These are phyloP conservation scores for Diplocarpon rosae DNA, from an alignment of 2,329 filamentous ascomycete species.

Conservation along the genomic window DNA sequence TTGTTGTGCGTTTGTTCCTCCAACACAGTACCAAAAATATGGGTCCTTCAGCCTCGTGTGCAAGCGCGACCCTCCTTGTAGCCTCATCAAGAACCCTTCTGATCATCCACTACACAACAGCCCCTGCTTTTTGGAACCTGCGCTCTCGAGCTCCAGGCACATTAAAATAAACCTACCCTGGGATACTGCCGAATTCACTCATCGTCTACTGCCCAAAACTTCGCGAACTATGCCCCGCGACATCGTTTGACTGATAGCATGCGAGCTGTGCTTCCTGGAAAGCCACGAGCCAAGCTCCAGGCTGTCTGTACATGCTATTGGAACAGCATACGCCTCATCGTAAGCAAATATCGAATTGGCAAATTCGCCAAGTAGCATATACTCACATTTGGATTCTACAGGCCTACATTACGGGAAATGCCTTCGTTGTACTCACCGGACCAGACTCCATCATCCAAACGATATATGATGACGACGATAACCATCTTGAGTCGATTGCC, in stretches of 20 bases:
- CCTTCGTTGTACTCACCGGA: constrained; percentile 71
- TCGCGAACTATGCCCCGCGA: constrained; percentile 7
- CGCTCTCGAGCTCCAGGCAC: neutral
- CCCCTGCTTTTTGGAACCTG: neutral
- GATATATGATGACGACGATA: constrained; percentile 69
- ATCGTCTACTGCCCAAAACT: neutral
- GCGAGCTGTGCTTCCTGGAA: constrained; percentile 70
- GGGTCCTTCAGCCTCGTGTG: constrained; percentile 1
- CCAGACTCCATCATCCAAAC: constrained; percentile 73
- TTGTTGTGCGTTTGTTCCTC: neutral
- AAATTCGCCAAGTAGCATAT: neutral
- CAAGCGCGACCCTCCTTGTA: neutral
- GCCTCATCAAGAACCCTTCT: constrained; percentile 1
- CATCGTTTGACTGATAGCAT: constrained; percentile 37
- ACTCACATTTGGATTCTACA: constrained; percentile 28
- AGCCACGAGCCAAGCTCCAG: constrained; percentile 68
- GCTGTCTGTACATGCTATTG: constrained; percentile 64
- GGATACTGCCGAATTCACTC: neutral
- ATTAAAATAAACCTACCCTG: neutral
- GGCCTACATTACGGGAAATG: constrained; percentile 84
- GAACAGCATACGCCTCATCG: constrained; percentile 61
- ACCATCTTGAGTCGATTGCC: constrained; percentile 57
- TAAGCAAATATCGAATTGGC: constrained; percentile 33
- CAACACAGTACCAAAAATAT: no score
- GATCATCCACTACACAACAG: constrained; percentile 1